Percentiles rank a stretch among this genome's conserved stretches.
Evolutionary conservation across 768 basidiomycete species (phyloP).

Genomic region (Phaffia australis): DNA sequence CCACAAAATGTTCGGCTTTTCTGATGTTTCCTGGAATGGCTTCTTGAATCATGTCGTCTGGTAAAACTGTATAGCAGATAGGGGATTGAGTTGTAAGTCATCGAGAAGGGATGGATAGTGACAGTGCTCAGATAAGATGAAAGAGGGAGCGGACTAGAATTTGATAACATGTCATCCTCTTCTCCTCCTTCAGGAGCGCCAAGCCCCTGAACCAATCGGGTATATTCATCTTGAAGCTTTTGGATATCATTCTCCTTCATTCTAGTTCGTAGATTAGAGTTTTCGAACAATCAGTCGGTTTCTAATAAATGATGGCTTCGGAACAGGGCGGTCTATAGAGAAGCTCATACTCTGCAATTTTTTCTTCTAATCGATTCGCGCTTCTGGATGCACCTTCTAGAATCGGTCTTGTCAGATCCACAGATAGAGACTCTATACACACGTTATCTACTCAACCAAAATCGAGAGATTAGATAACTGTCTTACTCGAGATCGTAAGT

Average conservation of each 20-base stretch:
- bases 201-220: constrained; percentile 83
- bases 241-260: constrained; percentile 87
- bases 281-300: not conserved
- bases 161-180: constrained; percentile 77
- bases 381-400: constrained; percentile 85
- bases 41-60: constrained; percentile 87
- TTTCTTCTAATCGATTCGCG: constrained; percentile 71
- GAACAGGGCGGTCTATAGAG: not conserved
- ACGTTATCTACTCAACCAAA: constrained; percentile 62
- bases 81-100: constrained; percentile 1
- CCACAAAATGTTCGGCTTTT: constrained; percentile 97
- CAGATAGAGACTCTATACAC: constrained; percentile 94
- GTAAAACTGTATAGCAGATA: constrained; percentile 52
- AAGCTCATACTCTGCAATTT: constrained; percentile 76
- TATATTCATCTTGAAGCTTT: constrained; percentile 93
- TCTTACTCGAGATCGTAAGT: not conserved
- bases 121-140: not conserved
- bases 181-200: constrained; percentile 50
- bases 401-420: constrained; percentile 95
- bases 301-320: not conserved
- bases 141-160: constrained; percentile 52
- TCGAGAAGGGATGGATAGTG: not conserved
- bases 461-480: not conserved
- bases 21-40: constrained; percentile 96
- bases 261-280: constrained; percentile 42